A percentile compares a stretch with the other conserved stretches of the same genome.
These are phyloP conservation scores for Oryza officinalis DNA, from an alignment of 176 grass and related monocot genomes.

Conservation along the genomic window DNA sequence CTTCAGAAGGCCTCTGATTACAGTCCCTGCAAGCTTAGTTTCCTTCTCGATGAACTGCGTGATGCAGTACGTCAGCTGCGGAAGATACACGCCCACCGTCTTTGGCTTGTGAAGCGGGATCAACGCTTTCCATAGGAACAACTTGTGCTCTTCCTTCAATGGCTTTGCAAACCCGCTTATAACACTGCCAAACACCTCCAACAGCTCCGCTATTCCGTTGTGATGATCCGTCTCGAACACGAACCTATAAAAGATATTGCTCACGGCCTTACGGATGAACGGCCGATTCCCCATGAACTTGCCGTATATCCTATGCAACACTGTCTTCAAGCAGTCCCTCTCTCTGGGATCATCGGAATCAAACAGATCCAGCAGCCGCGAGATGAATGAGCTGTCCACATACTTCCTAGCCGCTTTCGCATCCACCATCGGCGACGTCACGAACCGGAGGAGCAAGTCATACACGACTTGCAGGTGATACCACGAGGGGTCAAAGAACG, in stretches of 20 bases:
- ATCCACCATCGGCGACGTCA: conserved; percentile 80
- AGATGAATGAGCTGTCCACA: conserved; percentile 72
- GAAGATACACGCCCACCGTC: conserved; percentile 68
- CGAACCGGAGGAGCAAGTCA: conserved; percentile 82
- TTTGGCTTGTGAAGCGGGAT: conserved; percentile 87
- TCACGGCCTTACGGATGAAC: conserved; percentile 88
- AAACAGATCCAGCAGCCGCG: conserved; percentile 82
- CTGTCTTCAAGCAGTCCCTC: conserved; percentile 80
- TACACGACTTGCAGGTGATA: conserved; percentile 93
- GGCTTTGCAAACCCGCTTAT: conserved; percentile 90
- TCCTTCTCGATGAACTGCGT: conserved; percentile 96
- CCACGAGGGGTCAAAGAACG: conserved; percentile 88
- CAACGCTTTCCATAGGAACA: conserved; percentile 79
- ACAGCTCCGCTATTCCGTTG: conserved; percentile 82
- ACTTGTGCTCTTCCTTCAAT: conserved; percentile 91
- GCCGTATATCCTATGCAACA: conserved; percentile 77
- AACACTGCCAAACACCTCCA: conserved; percentile 88
- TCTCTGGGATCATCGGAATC: conserved; percentile 97
- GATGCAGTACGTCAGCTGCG: conserved; percentile 84
- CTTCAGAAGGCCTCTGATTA: conserved; percentile 84
- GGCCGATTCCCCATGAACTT: conserved; percentile 87
- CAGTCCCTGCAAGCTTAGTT: conserved; percentile 69
- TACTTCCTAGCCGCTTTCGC: conserved; percentile 88
- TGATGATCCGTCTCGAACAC: conserved; percentile 78
- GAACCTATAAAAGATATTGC: conserved; percentile 81